Base-by-base conservation (phyloP, 148 eudicot genomes). In the Vaccinium corymbosum region DNA sequence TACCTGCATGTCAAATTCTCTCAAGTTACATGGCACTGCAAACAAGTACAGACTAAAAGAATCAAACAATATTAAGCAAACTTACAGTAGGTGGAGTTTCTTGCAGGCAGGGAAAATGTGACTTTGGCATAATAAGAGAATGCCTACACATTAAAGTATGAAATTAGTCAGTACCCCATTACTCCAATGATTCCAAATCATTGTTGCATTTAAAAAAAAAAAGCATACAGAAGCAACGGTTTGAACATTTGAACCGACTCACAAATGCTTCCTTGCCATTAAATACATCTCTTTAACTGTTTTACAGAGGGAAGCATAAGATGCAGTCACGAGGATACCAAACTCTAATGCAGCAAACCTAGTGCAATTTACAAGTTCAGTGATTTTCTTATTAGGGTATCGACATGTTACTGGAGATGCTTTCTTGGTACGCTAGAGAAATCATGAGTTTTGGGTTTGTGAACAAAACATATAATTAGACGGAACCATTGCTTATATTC, bases 11-110 rank as follows among this genome's bases (percentile, higher is more conserved):
- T 22, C 35, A 74, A 72, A 19, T 73, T 51, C 32, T 27, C n/a
- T 76, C 1, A 35, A 62, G 78, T 82, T 49, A 74, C 80, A 79
- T 38, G 48, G 8, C 32, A 80, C 42, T 68, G 53, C 82, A 48
- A 56, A 55, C 8, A 61, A 73, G 70, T 56, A 49, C 17, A 12
- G 35, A 76, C 0, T 55, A 15, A 68, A 49, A 85, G 51, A 79
- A 61, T 56, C 25, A 16, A 52, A 78, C 29, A 3, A 48, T 29
- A 13, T 76, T 17, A 7, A 13, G 10, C 27, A 57, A 85, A 93
- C 99, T 94, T 90, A 97, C 99, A 78, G 90, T 79, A 52, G 99
- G 97, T 83, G 98, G 98, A 89, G 99, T 97, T 56, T 82, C 92
- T 87, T 89, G 94, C 90, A 97, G 75, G 84, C 95, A 91, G 72